Conservation (phyloP, 306 rosid species). For the Vachellia collinsii region DNA sequence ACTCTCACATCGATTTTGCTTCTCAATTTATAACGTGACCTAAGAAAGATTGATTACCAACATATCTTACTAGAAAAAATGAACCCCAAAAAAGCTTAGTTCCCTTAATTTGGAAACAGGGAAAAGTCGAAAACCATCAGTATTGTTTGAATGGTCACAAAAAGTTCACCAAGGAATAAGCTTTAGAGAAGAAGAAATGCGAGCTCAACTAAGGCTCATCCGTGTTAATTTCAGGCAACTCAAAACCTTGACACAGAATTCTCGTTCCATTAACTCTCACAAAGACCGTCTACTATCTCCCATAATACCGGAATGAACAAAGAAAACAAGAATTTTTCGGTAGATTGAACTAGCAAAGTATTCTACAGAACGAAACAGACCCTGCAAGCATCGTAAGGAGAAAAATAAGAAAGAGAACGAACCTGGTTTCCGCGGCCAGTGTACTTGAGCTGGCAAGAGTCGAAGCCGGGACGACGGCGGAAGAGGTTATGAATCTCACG, state of each 20-base stretch:
- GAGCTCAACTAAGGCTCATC: background rate
- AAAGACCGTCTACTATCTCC: background rate
- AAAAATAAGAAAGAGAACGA: background rate
- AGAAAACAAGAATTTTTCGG: background rate
- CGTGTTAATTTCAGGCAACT: background rate
- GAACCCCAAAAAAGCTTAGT: background rate
- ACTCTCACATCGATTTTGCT: background rate
- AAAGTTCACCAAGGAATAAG: background rate
- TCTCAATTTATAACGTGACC: background rate
- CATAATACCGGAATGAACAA: background rate
- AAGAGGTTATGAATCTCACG: constrained; percentile 99
- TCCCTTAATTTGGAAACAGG: background rate
- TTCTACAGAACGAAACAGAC: constrained; percentile 22
- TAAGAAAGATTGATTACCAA: background rate
- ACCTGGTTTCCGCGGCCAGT: constrained; percentile 97
- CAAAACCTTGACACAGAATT: background rate
- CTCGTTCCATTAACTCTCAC: background rate
- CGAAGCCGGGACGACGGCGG: constrained; percentile 94
- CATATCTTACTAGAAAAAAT: background rate
- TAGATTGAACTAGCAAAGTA: background rate
- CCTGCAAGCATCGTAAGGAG: background rate
- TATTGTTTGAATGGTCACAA: background rate
- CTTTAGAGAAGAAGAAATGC: background rate
- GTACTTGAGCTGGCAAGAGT: constrained; percentile 96
- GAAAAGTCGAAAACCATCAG: background rate